These are phyloP conservation scores for Fusarium pseudograminearum DNA, from an alignment of 2,329 filamentous ascomycete species.

Conservation along the genomic window DNA sequence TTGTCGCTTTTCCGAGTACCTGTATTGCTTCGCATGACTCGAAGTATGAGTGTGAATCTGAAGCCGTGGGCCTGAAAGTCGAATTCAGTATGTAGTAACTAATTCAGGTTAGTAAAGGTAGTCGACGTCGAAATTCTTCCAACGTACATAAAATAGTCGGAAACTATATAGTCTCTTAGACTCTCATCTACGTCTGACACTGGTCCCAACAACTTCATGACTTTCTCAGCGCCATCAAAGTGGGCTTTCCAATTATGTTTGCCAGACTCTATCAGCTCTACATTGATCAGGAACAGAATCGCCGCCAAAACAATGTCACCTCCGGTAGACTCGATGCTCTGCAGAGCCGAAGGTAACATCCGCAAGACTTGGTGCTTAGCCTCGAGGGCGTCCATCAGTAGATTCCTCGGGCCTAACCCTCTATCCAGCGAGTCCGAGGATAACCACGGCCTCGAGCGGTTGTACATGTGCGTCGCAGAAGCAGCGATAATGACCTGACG, in stretches of 20 bases:
- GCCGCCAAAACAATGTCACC: constrained; percentile 59
- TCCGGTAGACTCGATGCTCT: constrained; percentile 53
- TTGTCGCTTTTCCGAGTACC: constrained; percentile 56
- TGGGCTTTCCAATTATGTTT: constrained; percentile 62
- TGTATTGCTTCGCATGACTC: constrained; percentile 53
- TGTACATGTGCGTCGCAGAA: constrained; percentile 62
- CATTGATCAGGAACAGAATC: constrained; percentile 63
- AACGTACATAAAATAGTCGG: constrained; percentile 61
- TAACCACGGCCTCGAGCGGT: constrained; percentile 53
- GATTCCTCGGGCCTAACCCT: constrained; percentile 44
- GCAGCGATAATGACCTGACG: constrained; percentile 62
- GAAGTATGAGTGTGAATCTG: constrained; percentile 52
- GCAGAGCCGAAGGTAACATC: constrained; percentile 56
- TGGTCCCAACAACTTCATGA: constrained; percentile 57
- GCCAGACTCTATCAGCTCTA: constrained; percentile 63
- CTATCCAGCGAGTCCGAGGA: constrained; percentile 45
- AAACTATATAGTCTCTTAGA: constrained; percentile 60
- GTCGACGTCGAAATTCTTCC: too few species aligned
- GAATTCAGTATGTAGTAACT: constrained; percentile 62
- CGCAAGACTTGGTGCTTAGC: constrained; percentile 60
- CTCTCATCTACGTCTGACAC: constrained; percentile 51
- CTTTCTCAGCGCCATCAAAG: constrained; percentile 59
- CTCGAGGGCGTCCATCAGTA: constrained; percentile 59
- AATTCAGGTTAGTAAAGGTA: constrained; percentile 18
- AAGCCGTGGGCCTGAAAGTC: constrained; percentile 55